Evolutionary conservation across 768 basidiomycete genomes (phyloP), one percentile per base, ranked within the genome.

Genomic region (Rhodosporidiobolus sp.): DNA sequence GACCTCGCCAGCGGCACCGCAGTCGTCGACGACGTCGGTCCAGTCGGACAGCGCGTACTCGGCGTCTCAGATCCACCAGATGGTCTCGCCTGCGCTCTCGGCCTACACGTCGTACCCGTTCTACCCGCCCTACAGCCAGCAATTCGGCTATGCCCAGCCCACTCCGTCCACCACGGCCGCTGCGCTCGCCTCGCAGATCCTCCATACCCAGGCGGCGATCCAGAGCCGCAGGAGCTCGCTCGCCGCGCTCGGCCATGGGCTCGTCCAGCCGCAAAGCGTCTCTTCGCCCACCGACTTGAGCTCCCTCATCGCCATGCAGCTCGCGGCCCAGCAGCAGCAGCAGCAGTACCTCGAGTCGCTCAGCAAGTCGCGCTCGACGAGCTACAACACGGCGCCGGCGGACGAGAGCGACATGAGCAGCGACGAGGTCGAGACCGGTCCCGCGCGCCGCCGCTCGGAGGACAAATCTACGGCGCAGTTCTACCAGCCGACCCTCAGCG

Each of bases 301-400:
- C 46, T 56, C 67, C 3, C 17, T 34, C 20, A 38, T 53, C 19
- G 45, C 62, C 16, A 43, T 56, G 32, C 46, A 63, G 38, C 53
- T 69, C n/a, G 67, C 67, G 12, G 50, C 46, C 7, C 60, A 69
- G 59, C 52, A 46, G 30, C 43, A 34, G 35, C 35, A 22, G 26
- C 32, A 24, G 24, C 67, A 11, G 0, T 11, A n/a, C 19, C 28
- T 32, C 66, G n/a, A 32, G n/a, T 49, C 57, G 50, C n/a, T n/a
- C 38, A 4, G 26, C 32, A 17, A 28, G 10, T 48, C 45, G n/a
- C 22, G 17, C 26, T 8, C 20, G 34, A 35, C 48, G 5, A 48
- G 55, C 46, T 57, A 34, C 46, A 55, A 38, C 9, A 46, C 49
- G 4, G 63, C 22, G 4, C 24, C 24, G 26, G 32, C 48, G 4